Conservation (phyloP, 805 yeast genomes). For the Jamesozyma lodderae region DNA sequence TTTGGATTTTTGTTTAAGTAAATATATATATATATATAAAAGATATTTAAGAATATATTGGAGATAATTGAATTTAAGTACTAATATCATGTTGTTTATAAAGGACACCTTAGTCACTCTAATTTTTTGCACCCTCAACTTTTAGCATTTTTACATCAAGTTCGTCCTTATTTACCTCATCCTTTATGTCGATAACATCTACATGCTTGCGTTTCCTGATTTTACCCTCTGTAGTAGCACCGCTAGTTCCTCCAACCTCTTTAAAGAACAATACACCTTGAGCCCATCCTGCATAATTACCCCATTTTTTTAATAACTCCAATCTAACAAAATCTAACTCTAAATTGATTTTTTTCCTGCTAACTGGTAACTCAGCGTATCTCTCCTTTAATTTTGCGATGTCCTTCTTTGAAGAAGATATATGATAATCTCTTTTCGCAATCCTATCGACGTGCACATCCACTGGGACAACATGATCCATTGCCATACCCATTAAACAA, state of each 20-base stretch:
- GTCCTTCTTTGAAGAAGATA: constrained; percentile 29
- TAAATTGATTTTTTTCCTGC: constrained; percentile 27
- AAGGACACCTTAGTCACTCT: too few species aligned
- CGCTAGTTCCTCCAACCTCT: constrained; percentile 70
- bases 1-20: too few species aligned
- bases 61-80: too few species aligned
- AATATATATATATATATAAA: too few species aligned
- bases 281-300: constrained; percentile 96
- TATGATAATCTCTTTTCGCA: constrained; percentile 71
- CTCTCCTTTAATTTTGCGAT: constrained; percentile 21
- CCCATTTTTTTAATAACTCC: constrained; percentile 66
- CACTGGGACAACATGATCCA: constrained; percentile 83
- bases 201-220: constrained; percentile 14
- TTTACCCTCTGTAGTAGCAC: constrained; percentile 37
- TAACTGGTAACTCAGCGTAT: constrained; percentile 22
- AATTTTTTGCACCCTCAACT: too few species aligned
- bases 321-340: constrained; percentile 42
- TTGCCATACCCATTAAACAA: constrained; percentile 56
- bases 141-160: too few species aligned
- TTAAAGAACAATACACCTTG: constrained; percentile 89
- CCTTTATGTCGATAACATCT: background rate
- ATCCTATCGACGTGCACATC: constrained; percentile 93
- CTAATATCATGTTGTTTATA: too few species aligned
- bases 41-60: too few species aligned
- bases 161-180: background rate